Percentiles rank a stretch among this genome's conserved stretches.
Conservation (phyloP, 768 basidiomycete species). For the Daedaleopsis sinensis region DNA sequence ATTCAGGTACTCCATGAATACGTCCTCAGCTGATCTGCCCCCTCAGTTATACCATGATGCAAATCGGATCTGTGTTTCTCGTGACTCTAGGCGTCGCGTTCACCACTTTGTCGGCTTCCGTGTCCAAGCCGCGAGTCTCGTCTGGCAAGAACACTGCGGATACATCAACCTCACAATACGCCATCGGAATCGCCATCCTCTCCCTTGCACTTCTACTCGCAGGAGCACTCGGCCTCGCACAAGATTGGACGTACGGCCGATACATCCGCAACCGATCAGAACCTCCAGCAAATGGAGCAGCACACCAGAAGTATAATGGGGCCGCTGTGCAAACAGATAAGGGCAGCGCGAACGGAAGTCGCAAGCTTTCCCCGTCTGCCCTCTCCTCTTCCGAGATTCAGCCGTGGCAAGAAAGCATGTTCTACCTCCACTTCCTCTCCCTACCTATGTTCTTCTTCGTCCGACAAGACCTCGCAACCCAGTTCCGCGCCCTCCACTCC, state of each 20-base stretch:
- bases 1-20: not conserved
- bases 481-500: constrained; percentile 45
- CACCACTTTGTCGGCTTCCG: constrained; percentile 79
- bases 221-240: constrained; percentile 80
- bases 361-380: not conserved
- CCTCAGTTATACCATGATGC: constrained; percentile 58
- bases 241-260: constrained; percentile 75
- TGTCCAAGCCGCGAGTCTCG: constrained; percentile 28
- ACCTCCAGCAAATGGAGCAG: constrained; percentile 14
- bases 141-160: constrained; percentile 9
- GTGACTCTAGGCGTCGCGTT: constrained; percentile 80
- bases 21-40: not conserved
- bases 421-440: constrained; percentile 84
- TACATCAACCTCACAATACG: constrained; percentile 42
- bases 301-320: not conserved
- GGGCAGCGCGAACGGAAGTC: not conserved
- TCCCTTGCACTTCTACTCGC: constrained; percentile 77
- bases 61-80: constrained; percentile 75
- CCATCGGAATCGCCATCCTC: constrained; percentile 74
- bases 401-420: constrained; percentile 89
- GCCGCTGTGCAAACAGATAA: not conserved
- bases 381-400: not conserved
- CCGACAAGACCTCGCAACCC: constrained; percentile 50
- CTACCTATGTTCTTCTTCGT: constrained; percentile 77
- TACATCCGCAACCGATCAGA: constrained; percentile 36